Evolutionary conservation across 1,284 basidiomycete genomes (phyloP).

Genomic region (Cutaneotrichosporon spelunceum): DNA sequence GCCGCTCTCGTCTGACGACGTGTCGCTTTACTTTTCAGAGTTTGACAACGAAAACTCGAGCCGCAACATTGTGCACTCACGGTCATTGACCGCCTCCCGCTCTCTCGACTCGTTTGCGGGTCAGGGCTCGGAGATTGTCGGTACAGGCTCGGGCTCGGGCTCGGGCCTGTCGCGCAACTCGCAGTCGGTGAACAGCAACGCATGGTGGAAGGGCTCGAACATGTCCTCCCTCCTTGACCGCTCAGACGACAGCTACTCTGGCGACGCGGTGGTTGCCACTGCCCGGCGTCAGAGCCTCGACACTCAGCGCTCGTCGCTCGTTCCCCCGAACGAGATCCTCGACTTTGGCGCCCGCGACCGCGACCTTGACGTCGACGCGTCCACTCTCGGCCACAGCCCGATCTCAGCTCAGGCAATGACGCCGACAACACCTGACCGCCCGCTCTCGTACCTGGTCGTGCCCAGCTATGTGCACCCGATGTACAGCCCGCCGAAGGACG

Average conservation of each 20-base stretch:
- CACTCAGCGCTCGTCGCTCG: conserved; percentile 32
- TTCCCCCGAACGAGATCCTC: conserved; percentile 25
- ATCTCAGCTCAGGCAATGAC: conserved; percentile 1
- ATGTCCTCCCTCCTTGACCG: conserved; percentile 1
- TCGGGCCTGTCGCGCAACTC: conserved; percentile 4
- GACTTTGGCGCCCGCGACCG: conserved; percentile 8
- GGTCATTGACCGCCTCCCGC: conserved; percentile 6
- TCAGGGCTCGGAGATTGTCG: conserved; percentile 16
- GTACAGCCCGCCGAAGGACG: conserved; percentile 8
- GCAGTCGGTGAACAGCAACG: conserved; percentile 1
- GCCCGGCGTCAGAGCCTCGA: conserved; percentile 44
- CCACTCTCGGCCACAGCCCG: conserved; percentile 1
- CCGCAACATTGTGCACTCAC: background rate
- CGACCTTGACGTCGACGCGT: background rate
- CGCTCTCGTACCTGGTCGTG: background rate
- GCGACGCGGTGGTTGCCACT: conserved; percentile 38
- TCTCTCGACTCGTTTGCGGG: conserved; percentile 23
- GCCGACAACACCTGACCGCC: conserved; percentile 2
- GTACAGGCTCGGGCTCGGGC: background rate
- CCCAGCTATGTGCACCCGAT: background rate
- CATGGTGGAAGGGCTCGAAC: conserved; percentile 5
- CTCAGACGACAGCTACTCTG: background rate
- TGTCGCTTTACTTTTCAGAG: conserved; percentile 22
- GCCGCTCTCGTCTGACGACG: conserved; percentile 40
- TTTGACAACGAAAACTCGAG: conserved; percentile 6